phyloP scores from a whole-genome alignment of 805 yeast species.

The Millerozyma acaciae region DNA sequence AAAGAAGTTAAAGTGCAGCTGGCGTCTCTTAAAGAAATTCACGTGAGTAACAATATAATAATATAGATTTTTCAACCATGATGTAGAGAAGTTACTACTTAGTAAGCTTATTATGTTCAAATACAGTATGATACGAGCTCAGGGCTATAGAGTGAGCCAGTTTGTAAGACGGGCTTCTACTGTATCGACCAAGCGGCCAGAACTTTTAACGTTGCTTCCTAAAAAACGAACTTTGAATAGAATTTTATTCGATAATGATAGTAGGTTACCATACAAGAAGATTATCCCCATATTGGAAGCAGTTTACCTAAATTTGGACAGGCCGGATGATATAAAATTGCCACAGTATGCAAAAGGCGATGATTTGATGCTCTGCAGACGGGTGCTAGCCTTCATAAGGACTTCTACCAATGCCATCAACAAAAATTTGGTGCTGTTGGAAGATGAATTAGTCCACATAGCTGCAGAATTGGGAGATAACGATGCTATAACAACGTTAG shows the following conservation, averaged over 20 bases:
- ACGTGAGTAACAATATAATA: too few species aligned
- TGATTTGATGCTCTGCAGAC: slow-evolving; percentile 67
- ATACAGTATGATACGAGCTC: too few species aligned
- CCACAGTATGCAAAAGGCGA: slow-evolving; percentile 49
- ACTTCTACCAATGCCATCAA: slow-evolving; percentile 57
- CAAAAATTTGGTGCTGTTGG: slow-evolving; percentile 54
- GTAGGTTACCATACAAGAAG: slow-evolving; percentile 50
- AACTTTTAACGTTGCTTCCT: slow-evolving; percentile 44
- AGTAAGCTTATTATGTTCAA: too few species aligned
- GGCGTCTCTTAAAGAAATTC: too few species aligned
- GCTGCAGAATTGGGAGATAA: slow-evolving; percentile 82
- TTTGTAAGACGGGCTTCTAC: slow-evolving; percentile 3
- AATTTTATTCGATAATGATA: slow-evolving; percentile 63
- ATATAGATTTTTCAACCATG: too few species aligned
- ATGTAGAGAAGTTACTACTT: too few species aligned
- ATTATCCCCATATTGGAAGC: slow-evolving; percentile 50
- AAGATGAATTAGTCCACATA: slow-evolving; percentile 68
- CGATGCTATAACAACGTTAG: slow-evolving; percentile 72
- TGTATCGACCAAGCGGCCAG: slow-evolving; percentile 17
- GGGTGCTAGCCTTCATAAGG: slow-evolving; percentile 60
- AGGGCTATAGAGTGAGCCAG: not conserved
- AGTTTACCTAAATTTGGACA: slow-evolving; percentile 46
- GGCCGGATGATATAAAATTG: slow-evolving; percentile 30
- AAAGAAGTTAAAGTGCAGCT: too few species aligned
- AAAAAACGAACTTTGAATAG: slow-evolving; percentile 52